Percentiles rank a stretch among this genome's conserved stretches.
phyloP scores from a whole-genome alignment of 2,329 filamentous ascomycete species.

The Pseudogymnoascus sp. region DNA sequence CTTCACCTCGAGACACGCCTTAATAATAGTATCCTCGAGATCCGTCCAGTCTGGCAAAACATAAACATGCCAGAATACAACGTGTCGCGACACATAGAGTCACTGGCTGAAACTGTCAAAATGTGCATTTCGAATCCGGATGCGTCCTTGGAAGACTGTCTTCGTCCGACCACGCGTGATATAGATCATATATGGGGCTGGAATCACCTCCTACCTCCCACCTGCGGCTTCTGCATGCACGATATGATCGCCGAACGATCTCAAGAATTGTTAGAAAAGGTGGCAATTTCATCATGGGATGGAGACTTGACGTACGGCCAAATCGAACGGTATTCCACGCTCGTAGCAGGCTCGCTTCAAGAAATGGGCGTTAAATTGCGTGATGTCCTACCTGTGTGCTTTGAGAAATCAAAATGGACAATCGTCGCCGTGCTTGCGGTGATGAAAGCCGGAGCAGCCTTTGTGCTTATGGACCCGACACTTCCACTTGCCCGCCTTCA shows the following conservation, averaged over 20 bases:
- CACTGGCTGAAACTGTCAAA: constrained; percentile 33
- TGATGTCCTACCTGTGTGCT: constrained; percentile 17
- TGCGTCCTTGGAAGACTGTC: constrained; percentile 25
- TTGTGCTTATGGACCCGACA: constrained; percentile 23
- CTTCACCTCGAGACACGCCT: constrained; percentile 29
- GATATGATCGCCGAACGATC: constrained; percentile 35
- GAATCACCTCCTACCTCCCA: constrained; percentile 37
- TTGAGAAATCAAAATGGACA: constrained; percentile 13
- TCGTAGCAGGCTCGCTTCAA: constrained; percentile 15
- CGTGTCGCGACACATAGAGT: constrained; percentile 34
- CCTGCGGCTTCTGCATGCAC: constrained; percentile 38
- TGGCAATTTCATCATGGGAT: constrained; percentile 27
- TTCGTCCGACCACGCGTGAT: constrained; percentile 31
- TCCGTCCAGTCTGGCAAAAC: constrained; percentile 35
- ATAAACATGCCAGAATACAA: constrained; percentile 35
- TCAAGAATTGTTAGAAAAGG: constrained; percentile 26
- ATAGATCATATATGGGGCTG: constrained; percentile 38
- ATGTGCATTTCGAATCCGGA: constrained; percentile 26
- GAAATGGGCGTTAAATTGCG: constrained; percentile 15
- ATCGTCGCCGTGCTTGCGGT: constrained; percentile 17
- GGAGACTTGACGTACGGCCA: constrained; percentile 23
- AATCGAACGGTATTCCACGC: constrained; percentile 20
- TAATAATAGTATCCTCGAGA: constrained; percentile 23
- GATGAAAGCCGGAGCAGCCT: constrained; percentile 26
- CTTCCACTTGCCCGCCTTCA: constrained; percentile 21